These are phyloP conservation scores for Claviceps pazoutovae DNA, from an alignment of 2,329 filamentous ascomycete species.

Conservation along the genomic window DNA sequence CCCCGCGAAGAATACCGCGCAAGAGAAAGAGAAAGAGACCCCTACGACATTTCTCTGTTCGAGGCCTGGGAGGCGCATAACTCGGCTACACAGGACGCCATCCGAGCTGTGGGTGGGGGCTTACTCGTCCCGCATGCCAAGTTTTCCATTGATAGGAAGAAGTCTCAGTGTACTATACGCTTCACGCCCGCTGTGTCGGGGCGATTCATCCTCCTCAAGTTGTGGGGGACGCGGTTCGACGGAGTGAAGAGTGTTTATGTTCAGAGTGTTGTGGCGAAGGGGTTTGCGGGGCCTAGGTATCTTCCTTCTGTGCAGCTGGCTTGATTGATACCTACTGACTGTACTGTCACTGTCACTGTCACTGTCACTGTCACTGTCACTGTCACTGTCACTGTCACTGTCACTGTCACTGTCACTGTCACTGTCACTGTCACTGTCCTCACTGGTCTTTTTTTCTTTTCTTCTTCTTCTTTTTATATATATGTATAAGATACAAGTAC, in stretches of 20 bases:
- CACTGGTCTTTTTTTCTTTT: background rate
- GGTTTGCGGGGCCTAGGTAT: conserved; percentile 74
- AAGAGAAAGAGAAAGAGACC: background rate
- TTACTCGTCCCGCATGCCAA: conserved; percentile 60
- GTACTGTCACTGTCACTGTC: too few species aligned
- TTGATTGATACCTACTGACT: conserved; percentile 18
- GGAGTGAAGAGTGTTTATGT: conserved; percentile 68
- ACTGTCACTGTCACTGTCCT: too few species aligned
- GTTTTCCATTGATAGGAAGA: conserved; percentile 72
- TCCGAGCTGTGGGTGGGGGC: conserved; percentile 41
- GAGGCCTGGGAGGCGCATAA: conserved; percentile 33
- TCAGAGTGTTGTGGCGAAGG: conserved; percentile 68
- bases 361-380: too few species aligned
- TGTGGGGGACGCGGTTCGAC: conserved; percentile 67
- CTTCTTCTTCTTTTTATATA: background rate
- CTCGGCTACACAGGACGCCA: conserved; percentile 41
- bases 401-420: too few species aligned
- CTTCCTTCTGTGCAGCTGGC: conserved; percentile 57
- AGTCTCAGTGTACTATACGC: conserved; percentile 72
- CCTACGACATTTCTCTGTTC: conserved; percentile 13
- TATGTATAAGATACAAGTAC: background rate
- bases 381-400: too few species aligned
- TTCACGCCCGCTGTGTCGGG: conserved; percentile 75
- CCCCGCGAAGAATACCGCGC: background rate
- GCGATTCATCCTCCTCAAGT: conserved; percentile 73